Conservation (phyloP, 495 filamentous ascomycete species). For the Copromyces sp. region DNA sequence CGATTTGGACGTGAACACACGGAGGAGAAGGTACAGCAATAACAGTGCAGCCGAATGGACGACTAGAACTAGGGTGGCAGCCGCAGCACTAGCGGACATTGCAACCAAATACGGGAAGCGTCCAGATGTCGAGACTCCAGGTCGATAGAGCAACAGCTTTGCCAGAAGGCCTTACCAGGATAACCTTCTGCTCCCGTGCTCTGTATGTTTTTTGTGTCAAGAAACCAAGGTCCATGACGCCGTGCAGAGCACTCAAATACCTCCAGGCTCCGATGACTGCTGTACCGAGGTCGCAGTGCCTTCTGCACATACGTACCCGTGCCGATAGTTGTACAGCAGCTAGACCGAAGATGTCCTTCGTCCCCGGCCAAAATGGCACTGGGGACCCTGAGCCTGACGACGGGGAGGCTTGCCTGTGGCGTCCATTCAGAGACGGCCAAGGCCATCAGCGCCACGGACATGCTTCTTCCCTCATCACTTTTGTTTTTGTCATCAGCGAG, state of each 20-base stretch:
- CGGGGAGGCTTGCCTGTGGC: not conserved
- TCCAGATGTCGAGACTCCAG: not conserved
- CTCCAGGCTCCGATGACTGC: not conserved
- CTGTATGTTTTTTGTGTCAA: not conserved
- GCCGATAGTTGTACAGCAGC: not conserved
- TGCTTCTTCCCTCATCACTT: not conserved
- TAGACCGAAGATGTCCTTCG: not conserved
- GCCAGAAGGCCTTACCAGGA: not conserved
- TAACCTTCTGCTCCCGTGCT: not conserved
- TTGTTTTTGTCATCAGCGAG: not conserved
- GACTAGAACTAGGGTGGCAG: not conserved
- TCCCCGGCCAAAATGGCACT: not conserved
- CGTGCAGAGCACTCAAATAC: not conserved
- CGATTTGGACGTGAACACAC: not conserved
- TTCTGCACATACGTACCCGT: not conserved
- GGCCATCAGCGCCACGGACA: not conserved
- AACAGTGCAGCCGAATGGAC: not conserved
- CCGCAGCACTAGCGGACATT: not conserved
- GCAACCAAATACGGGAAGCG: not conserved
- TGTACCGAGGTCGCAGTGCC: not conserved
- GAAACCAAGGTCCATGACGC: not conserved
- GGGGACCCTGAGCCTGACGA: not conserved
- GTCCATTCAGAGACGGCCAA: not conserved
- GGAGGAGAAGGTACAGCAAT: not conserved
- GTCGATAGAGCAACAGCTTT: not conserved